These are phyloP conservation scores for Penicillium occitanis DNA, from an alignment of 2,329 filamentous ascomycete species.

Conservation along the genomic window DNA sequence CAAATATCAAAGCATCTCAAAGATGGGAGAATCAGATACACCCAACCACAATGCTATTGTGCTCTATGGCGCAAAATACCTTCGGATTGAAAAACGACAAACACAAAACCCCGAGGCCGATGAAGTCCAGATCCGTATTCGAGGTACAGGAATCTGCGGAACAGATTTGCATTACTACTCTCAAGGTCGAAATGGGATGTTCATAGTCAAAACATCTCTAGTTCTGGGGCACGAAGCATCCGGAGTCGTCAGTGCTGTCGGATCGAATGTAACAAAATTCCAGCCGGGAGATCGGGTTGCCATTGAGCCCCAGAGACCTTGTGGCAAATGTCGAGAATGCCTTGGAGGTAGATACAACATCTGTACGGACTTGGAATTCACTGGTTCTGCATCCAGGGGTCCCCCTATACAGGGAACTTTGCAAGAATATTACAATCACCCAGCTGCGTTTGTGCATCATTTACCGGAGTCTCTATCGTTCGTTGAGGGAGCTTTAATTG, in stretches of 20 bases:
- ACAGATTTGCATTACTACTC: neutral
- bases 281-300: neutral
- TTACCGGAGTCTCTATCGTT: neutral
- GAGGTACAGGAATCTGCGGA: neutral
- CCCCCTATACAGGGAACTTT: neutral
- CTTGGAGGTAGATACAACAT: neutral
- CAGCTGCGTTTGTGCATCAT: neutral
- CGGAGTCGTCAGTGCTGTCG: neutral
- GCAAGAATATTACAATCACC: neutral
- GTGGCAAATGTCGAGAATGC: neutral
- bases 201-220: neutral
- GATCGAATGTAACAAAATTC: neutral
- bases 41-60: no score
- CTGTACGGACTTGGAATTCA: neutral
- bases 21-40: no score
- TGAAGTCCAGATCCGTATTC: neutral
- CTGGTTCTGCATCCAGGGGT: neutral
- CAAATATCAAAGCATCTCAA: no score
- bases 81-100: no score
- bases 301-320: neutral
- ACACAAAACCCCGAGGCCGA: no score
- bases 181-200: neutral
- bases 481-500: neutral
- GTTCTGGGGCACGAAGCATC: neutral
- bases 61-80: no score